A percentile compares a stretch with the other conserved stretches of the same genome.
phyloP scores from a whole-genome alignment of 371 early-diverging fungal genomes.

The Apophysomyces trapeziformis region DNA sequence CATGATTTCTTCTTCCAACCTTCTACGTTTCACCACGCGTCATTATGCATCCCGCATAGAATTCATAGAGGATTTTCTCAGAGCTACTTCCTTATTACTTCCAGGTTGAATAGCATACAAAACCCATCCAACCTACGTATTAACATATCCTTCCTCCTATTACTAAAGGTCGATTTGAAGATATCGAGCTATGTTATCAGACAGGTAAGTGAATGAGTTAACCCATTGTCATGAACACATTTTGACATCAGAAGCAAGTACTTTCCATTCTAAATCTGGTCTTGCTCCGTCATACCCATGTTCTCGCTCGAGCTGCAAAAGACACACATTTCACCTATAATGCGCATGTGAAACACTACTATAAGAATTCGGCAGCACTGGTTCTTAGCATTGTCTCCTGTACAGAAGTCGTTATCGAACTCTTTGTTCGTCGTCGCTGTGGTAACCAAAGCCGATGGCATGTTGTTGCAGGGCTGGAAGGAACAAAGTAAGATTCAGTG shows the following conservation, averaged over 20 bases:
- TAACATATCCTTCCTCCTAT: neutral
- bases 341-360: constrained; percentile 21
- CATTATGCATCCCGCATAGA: constrained; percentile 12
- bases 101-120: neutral
- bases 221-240: too few relatives aligned
- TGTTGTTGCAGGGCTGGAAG: constrained; percentile 39
- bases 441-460: constrained; percentile 31
- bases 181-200: constrained; percentile 28
- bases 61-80: constrained; percentile 1
- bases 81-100: constrained; percentile 2
- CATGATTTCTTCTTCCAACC: constrained; percentile 4
- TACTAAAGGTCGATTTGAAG: constrained; percentile 26
- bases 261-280: constrained; percentile 22
- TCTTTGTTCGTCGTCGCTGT: constrained; percentile 24
- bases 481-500: constrained; percentile 33
- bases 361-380: constrained; percentile 23
- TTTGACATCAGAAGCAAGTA: constrained; percentile 7
- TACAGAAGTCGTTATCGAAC: constrained; percentile 42
- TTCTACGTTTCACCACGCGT: neutral
- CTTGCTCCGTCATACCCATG: constrained; percentile 21
- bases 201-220: constrained; percentile 12
- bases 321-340: constrained; percentile 31
- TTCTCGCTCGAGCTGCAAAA: constrained; percentile 14
- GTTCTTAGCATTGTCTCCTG: constrained; percentile 40
- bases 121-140: too few relatives aligned